Percentiles rank a stretch among this genome's conserved stretches.
Conservation (phyloP, 495 filamentous ascomycete species). For the Trichocladium uniseriatum region DNA sequence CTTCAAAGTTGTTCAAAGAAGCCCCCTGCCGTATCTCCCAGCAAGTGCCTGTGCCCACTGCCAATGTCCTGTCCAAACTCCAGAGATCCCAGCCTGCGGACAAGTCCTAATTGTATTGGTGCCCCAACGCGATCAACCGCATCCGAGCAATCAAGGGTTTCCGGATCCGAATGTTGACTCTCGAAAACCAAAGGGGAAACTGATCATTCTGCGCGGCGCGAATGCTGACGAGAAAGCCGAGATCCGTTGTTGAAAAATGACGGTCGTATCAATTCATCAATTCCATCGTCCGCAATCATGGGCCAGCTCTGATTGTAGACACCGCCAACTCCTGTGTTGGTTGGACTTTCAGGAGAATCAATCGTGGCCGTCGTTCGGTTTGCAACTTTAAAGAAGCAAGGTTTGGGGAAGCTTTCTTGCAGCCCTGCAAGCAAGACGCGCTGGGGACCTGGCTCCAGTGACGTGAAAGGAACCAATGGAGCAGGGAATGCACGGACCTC, state of each 20-base stretch:
- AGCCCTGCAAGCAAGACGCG: constrained; percentile 1
- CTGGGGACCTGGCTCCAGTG: constrained; percentile 2
- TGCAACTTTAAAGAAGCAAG: not conserved
- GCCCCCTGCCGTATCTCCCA: not conserved
- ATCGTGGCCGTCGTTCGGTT: not conserved
- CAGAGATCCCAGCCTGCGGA: not conserved
- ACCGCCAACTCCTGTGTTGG: not conserved
- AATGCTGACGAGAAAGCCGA: constrained; percentile 1
- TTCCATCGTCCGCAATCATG: constrained; percentile 2
- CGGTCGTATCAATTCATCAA: constrained; percentile 6
- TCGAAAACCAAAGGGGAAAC: not conserved
- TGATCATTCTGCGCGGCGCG: constrained; percentile 20
- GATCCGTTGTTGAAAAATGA: not conserved
- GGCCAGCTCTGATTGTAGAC: too few species aligned
- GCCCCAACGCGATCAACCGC: not conserved
- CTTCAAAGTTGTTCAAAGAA: not conserved
- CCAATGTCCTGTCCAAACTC: not conserved
- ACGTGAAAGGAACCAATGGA: constrained; percentile 12
- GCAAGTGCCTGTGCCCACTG: not conserved
- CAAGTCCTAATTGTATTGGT: not conserved
- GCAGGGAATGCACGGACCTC: not conserved
- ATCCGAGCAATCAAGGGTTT: not conserved
- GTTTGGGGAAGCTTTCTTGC: constrained; percentile 3
- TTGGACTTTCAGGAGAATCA: not conserved
- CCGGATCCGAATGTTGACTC: not conserved